phyloP scores from a whole-genome alignment of 129 eudicot species.

The Helianthus annuus region HanXRQr2.0-SUNRISE NC_035433.2:111490881-111491380 shows the following conservation, averaged over 20 bases:
- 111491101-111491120: no score
- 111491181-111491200: not conserved
- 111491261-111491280: slow-evolving; percentile 93
- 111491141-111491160: not conserved
- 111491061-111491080: no score
- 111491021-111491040: no score
- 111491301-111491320: slow-evolving; percentile 94
- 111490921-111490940: not conserved
- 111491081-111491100: no score
- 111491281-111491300: slow-evolving; percentile 97
- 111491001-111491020: no score
- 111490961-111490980: not conserved
- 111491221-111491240: not conserved
- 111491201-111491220: not conserved
- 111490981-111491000: not conserved
- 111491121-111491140: no score
- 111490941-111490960: not conserved
- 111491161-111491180: not conserved
- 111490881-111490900: slow-evolving; percentile 1
- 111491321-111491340: slow-evolving; percentile 77
- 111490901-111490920: not conserved
- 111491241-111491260: slow-evolving; percentile 76
- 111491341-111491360: slow-evolving; percentile 83
- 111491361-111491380: slow-evolving; percentile 91
- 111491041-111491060: no score